Conservation (phyloP, 2,329 filamentous ascomycete species). For the Colletotrichum coccodes region DNA sequence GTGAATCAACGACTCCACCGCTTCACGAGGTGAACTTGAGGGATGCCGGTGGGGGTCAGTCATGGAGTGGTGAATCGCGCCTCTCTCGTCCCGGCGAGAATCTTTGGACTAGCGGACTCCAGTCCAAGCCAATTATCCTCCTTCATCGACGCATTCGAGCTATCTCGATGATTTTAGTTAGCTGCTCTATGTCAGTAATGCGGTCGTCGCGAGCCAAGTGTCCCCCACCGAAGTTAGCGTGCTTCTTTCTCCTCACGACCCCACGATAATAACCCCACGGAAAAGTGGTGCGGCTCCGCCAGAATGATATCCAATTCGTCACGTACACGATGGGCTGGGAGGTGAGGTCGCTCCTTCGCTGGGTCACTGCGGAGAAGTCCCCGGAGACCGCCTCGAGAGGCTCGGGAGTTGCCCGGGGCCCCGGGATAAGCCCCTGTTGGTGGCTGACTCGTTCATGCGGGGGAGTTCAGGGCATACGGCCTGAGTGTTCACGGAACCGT, state of each 20-base stretch:
- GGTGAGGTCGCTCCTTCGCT: background rate
- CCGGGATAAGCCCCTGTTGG: conserved; percentile 12
- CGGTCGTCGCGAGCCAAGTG: background rate
- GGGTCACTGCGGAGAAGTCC: conserved; percentile 8
- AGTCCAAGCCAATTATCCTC: background rate
- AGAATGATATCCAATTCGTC: background rate
- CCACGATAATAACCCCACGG: background rate
- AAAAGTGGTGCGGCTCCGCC: conserved; percentile 25
- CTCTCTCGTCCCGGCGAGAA: too few species aligned
- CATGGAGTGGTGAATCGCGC: too few species aligned
- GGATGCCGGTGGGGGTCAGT: background rate
- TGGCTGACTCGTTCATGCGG: conserved; percentile 20
- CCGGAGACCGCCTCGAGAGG: background rate
- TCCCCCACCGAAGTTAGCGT: background rate
- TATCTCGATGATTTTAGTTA: background rate
- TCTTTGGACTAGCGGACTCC: background rate
- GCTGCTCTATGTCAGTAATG: background rate
- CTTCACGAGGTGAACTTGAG: too few species aligned
- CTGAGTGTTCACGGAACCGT: background rate
- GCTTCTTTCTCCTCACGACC: background rate
- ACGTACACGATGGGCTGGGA: background rate
- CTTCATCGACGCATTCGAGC: background rate
- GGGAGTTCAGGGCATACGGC: background rate
- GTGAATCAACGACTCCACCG: background rate
- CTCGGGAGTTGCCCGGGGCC: conserved; percentile 26